Percentiles rank a stretch among this genome's conserved stretches.
Evolutionary conservation across 495 filamentous ascomycete genomes (phyloP).

Genomic region (Lasiosphaeriaceae sp.): DNA sequence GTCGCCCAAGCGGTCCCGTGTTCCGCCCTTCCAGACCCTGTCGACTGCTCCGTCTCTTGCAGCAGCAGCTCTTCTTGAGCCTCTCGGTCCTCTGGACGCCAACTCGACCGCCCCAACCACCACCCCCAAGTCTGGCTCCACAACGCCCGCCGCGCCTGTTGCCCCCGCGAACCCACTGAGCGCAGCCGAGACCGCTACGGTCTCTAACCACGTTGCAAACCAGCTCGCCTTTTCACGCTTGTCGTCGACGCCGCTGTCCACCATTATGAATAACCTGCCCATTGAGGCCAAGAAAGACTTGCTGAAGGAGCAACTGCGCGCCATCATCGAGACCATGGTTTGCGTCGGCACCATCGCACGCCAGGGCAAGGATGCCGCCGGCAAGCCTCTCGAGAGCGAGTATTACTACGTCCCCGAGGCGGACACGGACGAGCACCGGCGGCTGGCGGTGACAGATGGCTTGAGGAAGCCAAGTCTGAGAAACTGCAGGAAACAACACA

Average conservation of each 20-base stretch:
- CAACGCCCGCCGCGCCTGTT: conserved; percentile 8
- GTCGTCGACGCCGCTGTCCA: conserved; percentile 86
- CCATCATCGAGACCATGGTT: conserved; percentile 63
- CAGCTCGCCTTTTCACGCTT: conserved; percentile 95
- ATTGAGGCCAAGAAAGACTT: conserved; percentile 55
- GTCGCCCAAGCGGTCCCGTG: conserved; percentile 41
- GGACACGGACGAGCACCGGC: conserved; percentile 73
- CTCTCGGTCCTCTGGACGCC: conserved; percentile 2
- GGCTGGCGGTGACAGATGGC: conserved; percentile 79
- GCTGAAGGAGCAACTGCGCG: conserved; percentile 58
- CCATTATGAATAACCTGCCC: conserved; percentile 81
- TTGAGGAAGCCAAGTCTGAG: conserved; percentile 83
- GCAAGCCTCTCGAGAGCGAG: conserved; percentile 88
- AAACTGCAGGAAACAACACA: conserved; percentile 88
- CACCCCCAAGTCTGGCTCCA: conserved; percentile 6
- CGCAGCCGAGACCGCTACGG: conserved; percentile 30
- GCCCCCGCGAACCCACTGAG: conserved; percentile 30
- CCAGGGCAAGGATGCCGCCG: conserved; percentile 93
- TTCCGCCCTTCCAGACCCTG: neutral
- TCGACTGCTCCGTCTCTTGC: neutral
- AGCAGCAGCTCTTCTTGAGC: conserved; percentile 9
- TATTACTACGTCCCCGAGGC: conserved; percentile 96
- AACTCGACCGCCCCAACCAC: neutral
- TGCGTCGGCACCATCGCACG: conserved; percentile 85
- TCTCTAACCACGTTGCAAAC: conserved; percentile 81